phyloP scores from a whole-genome alignment of 208 protist species.

The Leishmania lainsoni region DNA sequence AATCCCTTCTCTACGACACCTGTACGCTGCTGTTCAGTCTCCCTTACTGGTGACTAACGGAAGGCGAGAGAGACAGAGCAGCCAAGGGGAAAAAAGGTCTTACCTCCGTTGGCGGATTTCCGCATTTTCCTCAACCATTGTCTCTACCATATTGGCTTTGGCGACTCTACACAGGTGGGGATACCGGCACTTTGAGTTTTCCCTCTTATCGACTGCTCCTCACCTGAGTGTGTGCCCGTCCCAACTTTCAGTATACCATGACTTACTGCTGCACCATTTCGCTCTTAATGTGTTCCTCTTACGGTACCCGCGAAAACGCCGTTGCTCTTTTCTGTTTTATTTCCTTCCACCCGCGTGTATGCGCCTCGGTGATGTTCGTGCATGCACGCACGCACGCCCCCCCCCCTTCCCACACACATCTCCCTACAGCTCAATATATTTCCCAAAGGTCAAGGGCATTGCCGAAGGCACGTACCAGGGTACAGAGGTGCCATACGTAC shows the following conservation, averaged over 20 bases:
- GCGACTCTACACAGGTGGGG: neutral
- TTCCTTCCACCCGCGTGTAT: neutral
- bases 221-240: neutral
- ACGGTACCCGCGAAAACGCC: neutral
- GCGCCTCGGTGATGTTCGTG: neutral
- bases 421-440: neutral
- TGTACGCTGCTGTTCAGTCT: too few relatives aligned
- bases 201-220: neutral
- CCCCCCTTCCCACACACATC: too few relatives aligned
- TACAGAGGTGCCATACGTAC: neutral
- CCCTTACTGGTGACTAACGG: neutral
- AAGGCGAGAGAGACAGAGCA: neutral
- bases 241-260: neutral
- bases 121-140: neutral
- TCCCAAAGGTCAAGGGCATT: neutral
- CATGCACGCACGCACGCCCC: neutral
- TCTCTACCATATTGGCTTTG: neutral
- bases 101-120: neutral
- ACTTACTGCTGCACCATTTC: neutral
- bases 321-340: neutral
- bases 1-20: neutral
- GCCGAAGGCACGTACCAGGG: neutral
- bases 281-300: neutral
- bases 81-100: neutral
- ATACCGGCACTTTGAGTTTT: neutral